These are phyloP conservation scores for Tricholoma flavovirens DNA, from an alignment of 768 basidiomycete species.

Conservation along the genomic window DNA sequence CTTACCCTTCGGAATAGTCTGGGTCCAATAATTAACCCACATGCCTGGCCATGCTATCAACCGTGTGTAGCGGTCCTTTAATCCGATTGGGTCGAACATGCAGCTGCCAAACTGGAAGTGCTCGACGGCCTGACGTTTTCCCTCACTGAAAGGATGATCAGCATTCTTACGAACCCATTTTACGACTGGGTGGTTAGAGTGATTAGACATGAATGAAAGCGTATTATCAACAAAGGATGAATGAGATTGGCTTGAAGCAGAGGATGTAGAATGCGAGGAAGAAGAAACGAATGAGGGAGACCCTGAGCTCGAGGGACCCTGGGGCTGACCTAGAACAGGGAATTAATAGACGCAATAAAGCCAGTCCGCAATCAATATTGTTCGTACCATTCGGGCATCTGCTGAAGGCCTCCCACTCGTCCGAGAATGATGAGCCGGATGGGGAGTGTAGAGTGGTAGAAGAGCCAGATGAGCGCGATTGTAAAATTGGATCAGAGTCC, in stretches of 20 bases:
- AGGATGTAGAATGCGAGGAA: constrained; percentile 9
- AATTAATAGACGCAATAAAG: no score
- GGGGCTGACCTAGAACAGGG: not conserved
- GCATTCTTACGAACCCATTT: constrained; percentile 50
- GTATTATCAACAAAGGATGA: constrained; percentile 27
- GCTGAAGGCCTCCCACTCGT: constrained; percentile 43
- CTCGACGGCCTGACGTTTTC: constrained; percentile 48
- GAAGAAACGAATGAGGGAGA: constrained; percentile 2
- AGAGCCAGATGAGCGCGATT: not conserved
- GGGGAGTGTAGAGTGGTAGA: not conserved
- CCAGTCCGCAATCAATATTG: not conserved
- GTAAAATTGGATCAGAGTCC: not conserved
- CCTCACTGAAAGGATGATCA: constrained; percentile 42
- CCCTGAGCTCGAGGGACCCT: not conserved
- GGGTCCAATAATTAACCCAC: constrained; percentile 62
- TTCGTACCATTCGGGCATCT: constrained; percentile 24
- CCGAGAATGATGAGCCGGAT: constrained; percentile 23
- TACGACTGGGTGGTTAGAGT: constrained; percentile 38
- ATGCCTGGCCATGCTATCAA: constrained; percentile 45
- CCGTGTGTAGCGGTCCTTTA: constrained; percentile 42
- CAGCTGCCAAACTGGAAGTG: constrained; percentile 52
- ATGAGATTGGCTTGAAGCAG: constrained; percentile 13
- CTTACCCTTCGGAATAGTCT: constrained; percentile 26
- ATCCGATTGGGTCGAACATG: constrained; percentile 51
- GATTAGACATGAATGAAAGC: constrained; percentile 32